Evolutionary conservation across 2,329 filamentous ascomycete genomes (phyloP), one percentile per base, ranked within the genome.

Genomic region (Penicillium sp.): DNA sequence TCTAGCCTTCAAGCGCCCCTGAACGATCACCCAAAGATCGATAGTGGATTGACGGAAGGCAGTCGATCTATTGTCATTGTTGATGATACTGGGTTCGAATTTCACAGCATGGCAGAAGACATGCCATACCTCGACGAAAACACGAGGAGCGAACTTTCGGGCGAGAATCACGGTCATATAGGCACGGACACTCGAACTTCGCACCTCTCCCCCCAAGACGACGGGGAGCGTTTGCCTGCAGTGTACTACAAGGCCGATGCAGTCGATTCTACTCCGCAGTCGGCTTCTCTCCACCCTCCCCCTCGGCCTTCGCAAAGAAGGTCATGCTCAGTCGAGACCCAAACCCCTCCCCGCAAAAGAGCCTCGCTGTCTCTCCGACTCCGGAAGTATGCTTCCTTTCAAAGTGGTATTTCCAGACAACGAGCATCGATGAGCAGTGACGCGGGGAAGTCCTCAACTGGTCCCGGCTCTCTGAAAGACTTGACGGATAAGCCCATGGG

Each of bases 41-140:
- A 58, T 35, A 79, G 75, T 47, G 70, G 70, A 39, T 76, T 90
- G 30, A 92, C 87, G 0, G 73, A 74, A 8, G 85, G 86, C n/a
- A 94, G 86, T 69, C 83, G 89, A 56, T 94, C 87, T 0, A 93
- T 95, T 48, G 75, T 95, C 38, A 93, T 95, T 55, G 79, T 94
- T 23, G 85, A 93, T 51, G 75, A 76, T 46, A 78, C 75, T 20
- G 66, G 66, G 6, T 51, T 62, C 6, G 53, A 62, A 25, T 46
- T 59, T 20, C 60, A 64, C n/a, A 37, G 59, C 3, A 68, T 66
- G 58, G 60, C 66, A 8, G 66, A 66, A 6, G 66, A 57, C 3
- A 42, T 66, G 10, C 38, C 44, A 18, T 46, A 43, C 4, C 16
- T 33, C 10, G 18, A 39, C 32, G 26, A 32, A 11, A 33, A 30